phyloP scores from a whole-genome alignment of 352 stramenopile species.

The Phytophthora megakarya region DNA sequence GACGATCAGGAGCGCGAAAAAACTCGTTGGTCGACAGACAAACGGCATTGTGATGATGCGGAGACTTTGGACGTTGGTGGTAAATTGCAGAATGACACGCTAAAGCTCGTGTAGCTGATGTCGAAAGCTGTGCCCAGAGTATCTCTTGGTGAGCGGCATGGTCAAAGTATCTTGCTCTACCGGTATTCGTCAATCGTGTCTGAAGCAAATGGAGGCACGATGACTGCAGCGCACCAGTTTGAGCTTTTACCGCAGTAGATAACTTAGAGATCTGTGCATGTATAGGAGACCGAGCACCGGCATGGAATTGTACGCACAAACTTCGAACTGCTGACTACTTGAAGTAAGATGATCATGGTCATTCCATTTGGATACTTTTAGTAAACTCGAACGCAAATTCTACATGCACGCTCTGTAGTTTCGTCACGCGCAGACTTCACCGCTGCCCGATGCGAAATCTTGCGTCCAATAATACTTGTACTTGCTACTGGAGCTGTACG shows the following conservation, averaged over 20 bases:
- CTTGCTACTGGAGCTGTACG: constrained; percentile 36
- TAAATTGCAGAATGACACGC: constrained; percentile 21
- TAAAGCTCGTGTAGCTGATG: not conserved
- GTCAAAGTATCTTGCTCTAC: not conserved
- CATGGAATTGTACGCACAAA: not conserved
- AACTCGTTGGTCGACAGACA: not conserved
- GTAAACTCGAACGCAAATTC: constrained; percentile 8
- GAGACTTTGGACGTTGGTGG: not conserved
- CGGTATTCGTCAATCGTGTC: not conserved
- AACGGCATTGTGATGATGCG: not conserved
- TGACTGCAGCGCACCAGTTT: not conserved
- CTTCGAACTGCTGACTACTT: not conserved
- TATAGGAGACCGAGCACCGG: constrained; percentile 4
- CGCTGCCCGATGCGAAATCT: constrained; percentile 39
- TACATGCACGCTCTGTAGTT: not conserved
- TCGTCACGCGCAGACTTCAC: constrained; percentile 32
- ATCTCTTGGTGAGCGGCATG: not conserved
- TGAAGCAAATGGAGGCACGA: not conserved
- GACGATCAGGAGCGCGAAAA: constrained; percentile 6
- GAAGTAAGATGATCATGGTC: not conserved
- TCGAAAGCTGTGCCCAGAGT: not conserved
- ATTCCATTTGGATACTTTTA: constrained; percentile 3
- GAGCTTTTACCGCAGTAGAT: not conserved
- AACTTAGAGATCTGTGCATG: constrained; percentile 3
- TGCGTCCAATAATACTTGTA: constrained; percentile 67